Conservation (phyloP, 2,329 filamentous ascomycete genomes). For the Phaeoacremonium minimum region DNA sequence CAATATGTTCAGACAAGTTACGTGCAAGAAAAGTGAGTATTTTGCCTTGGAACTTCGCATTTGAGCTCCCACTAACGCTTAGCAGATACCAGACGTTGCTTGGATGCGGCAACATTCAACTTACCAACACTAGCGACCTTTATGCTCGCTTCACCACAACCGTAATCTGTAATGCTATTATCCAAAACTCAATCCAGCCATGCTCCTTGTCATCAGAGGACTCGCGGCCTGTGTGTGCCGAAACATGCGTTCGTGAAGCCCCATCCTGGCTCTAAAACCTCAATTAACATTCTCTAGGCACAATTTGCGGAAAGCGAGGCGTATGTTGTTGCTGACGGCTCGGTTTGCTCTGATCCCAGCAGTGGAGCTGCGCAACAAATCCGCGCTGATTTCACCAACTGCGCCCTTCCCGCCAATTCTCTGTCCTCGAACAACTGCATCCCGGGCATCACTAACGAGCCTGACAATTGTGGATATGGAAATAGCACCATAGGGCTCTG, state of each 20-base stretch:
- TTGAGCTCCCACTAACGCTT: slow-evolving; percentile 10
- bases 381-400: slow-evolving; percentile 87
- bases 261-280: slow-evolving; percentile 18
- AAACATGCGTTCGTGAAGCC: slow-evolving; percentile 66
- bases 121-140: slow-evolving; percentile 72
- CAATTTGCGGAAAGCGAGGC: slow-evolving; percentile 86
- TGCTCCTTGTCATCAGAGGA: slow-evolving; percentile 64
- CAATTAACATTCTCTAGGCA: slow-evolving; percentile 44
- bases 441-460: slow-evolving; percentile 73
- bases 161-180: slow-evolving; percentile 87
- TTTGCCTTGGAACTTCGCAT: not conserved
- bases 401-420: slow-evolving; percentile 75
- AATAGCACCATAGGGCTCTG: slow-evolving; percentile 73
- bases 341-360: slow-evolving; percentile 66
- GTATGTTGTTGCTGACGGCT: slow-evolving; percentile 69
- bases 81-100: slow-evolving; percentile 75
- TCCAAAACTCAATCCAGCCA: slow-evolving; percentile 75
- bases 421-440: slow-evolving; percentile 72
- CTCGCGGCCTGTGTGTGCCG: slow-evolving; percentile 77
- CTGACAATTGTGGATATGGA: slow-evolving; percentile 79
- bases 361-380: slow-evolving; percentile 70
- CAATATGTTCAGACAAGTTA: slow-evolving; percentile 73
- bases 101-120: slow-evolving; percentile 74
- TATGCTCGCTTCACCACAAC: slow-evolving; percentile 94
- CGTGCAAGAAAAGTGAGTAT: slow-evolving; percentile 69